These are phyloP conservation scores for Ceratocystis alfenasii DNA, from an alignment of 2,329 filamentous ascomycete species.

Conservation along the genomic window DNA sequence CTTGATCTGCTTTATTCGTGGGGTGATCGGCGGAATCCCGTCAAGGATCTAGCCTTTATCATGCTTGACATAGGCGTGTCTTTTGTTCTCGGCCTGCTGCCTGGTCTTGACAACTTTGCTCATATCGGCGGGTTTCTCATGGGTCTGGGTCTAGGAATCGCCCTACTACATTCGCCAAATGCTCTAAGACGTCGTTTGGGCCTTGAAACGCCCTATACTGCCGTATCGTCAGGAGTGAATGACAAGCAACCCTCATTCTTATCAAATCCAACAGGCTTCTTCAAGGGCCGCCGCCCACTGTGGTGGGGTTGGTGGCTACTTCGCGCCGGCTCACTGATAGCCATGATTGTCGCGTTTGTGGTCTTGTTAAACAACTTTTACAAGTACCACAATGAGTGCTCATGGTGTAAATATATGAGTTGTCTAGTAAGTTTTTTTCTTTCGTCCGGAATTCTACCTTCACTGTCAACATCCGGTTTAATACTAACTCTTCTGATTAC, in stretches of 20 bases:
- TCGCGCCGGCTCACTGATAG: conserved; percentile 62
- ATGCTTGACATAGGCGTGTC: conserved; percentile 75
- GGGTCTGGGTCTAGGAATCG: conserved; percentile 77
- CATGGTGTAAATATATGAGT: conserved; percentile 90
- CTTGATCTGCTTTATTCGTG: conserved; percentile 91
- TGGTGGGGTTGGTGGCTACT: conserved; percentile 99
- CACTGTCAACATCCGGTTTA: background rate
- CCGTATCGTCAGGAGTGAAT: conserved; percentile 43
- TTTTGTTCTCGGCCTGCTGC: conserved; percentile 82
- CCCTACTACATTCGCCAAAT: conserved; percentile 77
- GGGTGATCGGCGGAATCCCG: conserved; percentile 62
- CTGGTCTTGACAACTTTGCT: conserved; percentile 90
- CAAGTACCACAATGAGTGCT: conserved; percentile 59
- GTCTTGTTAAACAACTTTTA: conserved; percentile 88
- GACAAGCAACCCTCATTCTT: conserved; percentile 45
- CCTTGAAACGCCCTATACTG: conserved; percentile 57
- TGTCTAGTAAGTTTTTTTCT: conserved; percentile 62
- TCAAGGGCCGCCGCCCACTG: conserved; percentile 79
- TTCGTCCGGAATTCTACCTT: background rate
- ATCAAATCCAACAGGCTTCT: conserved; percentile 61
- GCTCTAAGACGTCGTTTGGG: conserved; percentile 63
- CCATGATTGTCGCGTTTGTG: conserved; percentile 76
- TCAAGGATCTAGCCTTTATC: conserved; percentile 79
- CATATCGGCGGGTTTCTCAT: conserved; percentile 95
- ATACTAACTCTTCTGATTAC: conserved; percentile 25